Base-by-base conservation (phyloP, 306 rosid genomes). In the Vigna trinervia region DNA sequence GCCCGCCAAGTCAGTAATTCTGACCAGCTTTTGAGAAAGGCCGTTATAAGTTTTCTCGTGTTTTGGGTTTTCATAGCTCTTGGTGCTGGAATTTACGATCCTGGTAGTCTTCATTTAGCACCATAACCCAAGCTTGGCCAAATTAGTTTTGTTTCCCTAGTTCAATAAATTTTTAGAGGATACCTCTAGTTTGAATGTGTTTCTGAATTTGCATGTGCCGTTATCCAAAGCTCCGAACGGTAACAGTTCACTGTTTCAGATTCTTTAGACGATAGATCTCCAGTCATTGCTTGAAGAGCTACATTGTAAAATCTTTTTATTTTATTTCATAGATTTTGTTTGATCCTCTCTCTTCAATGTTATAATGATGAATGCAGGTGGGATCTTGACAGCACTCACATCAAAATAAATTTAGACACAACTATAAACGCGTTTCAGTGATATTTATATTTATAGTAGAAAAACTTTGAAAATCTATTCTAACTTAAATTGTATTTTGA, bases 11-110 rank as follows among this genome's bases (percentile, higher is more conserved):
- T 46, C 63, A 80, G 64, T 50, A 74, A 69, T 62, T 87, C 84
- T 70, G 90, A 91, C 54, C 90, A 83, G 76, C 43, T 84, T 63
- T 54, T 88, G 83, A 91, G 90, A 82, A 89, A 90, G 77, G 96
- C 90, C 30, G 84, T 89, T 12, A 71, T 93, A 79, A 85, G 90
- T 79, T 15, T 91, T 59, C 84, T 91, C 28, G 83, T 88, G 78
- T 36, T 93, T 26, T 90, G 93, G 91, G 85, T 90, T 82, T 82
- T 88, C 52, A 23, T 91, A 19, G 96, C 92, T 30, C 80, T 93
- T 79, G 76, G 90, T 83, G 86, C 84, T 76, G 90, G 88, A 80
- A 66, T 86, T 2, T 79, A 62, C 39, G 85, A 86, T 72, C 89
- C 90, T 26, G 83, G 69, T 54, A 85, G 81, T 85, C 63, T 84